Evolutionary conservation across 768 basidiomycete species (phyloP).

Genomic region (Auriscalpium orientale): DNA sequence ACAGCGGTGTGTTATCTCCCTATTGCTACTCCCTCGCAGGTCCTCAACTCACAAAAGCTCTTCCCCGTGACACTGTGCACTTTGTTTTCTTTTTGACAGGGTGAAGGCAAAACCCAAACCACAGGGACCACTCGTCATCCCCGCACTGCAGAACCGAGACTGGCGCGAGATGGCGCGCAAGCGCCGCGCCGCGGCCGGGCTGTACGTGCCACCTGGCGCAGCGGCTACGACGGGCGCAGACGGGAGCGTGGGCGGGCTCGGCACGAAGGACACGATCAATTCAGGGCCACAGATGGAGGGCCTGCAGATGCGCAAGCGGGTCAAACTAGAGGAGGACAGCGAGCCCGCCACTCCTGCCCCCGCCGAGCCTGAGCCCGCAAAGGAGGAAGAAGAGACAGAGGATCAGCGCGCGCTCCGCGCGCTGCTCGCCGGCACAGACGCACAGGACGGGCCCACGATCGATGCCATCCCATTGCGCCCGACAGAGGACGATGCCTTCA

Average conservation of each 20-base stretch:
- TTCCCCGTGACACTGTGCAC: conserved; percentile 11
- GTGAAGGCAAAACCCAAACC: conserved; percentile 38
- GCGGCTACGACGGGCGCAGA: conserved; percentile 50
- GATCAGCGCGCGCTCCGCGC: conserved; percentile 79
- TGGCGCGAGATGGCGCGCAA: conserved; percentile 79
- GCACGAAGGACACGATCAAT: conserved; percentile 69
- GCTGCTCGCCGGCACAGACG: conserved; percentile 51
- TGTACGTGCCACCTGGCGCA: conserved; percentile 59
- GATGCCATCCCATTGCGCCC: conserved; percentile 52
- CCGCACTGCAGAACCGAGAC: conserved; percentile 79
- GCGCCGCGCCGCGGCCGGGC: conserved; percentile 34
- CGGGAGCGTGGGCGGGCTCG: conserved; percentile 72
- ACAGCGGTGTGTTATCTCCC: conserved; percentile 69
- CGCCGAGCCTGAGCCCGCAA: conserved; percentile 20
- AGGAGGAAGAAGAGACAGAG: conserved; percentile 46
- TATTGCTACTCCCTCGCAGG: conserved; percentile 24
- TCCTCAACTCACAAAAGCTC: conserved; percentile 70
- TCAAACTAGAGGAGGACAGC: conserved; percentile 19
- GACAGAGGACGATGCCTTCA: conserved; percentile 79
- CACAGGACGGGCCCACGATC: conserved; percentile 31
- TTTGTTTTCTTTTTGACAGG: conserved; percentile 28
- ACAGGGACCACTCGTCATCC: conserved; percentile 72
- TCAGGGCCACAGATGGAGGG: conserved; percentile 67
- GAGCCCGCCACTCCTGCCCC: conserved; percentile 7
- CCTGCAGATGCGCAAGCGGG: conserved; percentile 42